Percentiles rank a stretch among this genome's conserved stretches.
Evolutionary conservation across 2,329 filamentous ascomycete species (phyloP).

Genomic region (Aspergillus piperis): DNA sequence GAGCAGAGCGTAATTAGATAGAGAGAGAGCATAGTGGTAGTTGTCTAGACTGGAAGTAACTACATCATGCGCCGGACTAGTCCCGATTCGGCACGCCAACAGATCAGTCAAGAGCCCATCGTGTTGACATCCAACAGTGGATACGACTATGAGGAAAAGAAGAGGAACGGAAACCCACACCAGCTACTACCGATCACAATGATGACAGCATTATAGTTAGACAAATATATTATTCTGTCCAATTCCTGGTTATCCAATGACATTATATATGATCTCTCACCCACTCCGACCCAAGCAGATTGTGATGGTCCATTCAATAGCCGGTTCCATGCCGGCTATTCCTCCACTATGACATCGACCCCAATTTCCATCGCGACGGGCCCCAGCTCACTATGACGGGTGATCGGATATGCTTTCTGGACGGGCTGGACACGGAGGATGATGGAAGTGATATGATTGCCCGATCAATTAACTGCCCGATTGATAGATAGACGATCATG

Average conservation of each 20-base stretch:
- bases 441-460: not conserved
- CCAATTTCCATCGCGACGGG: not conserved
- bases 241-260: not conserved
- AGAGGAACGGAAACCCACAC: no score
- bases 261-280: not conserved
- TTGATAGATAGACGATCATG: slow-evolving; percentile 8
- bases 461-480: not conserved
- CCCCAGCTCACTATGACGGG: slow-evolving; percentile 1
- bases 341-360: slow-evolving; percentile 10
- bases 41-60: no score
- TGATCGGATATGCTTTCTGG: not conserved
- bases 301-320: not conserved
- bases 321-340: not conserved
- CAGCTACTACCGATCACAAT: not conserved
- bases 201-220: not conserved
- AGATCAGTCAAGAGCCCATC: no score
- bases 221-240: not conserved
- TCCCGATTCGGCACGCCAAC: no score
- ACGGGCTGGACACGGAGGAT: not conserved
- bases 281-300: not conserved
- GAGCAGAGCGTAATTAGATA: no score
- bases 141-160: no score
- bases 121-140: no score
- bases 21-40: no score
- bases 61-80: no score